phyloP scores from a whole-genome alignment of 805 yeast species.

The Isabelozyma gotoi region DNA sequence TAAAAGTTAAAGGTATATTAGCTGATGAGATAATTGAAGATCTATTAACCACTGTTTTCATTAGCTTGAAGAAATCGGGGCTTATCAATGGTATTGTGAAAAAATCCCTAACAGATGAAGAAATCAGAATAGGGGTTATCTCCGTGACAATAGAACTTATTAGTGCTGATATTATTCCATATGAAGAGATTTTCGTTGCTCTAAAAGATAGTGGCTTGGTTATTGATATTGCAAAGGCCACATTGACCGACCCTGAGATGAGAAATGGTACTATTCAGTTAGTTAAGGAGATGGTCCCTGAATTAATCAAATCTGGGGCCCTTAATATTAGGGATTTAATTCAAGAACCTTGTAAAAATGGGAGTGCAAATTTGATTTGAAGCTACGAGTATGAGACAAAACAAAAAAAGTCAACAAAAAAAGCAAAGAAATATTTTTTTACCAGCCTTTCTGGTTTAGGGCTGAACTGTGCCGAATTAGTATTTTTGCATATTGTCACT shows the following conservation, averaged over 20 bases:
- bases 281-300: constrained; percentile 17
- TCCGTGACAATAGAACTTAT: constrained; percentile 23
- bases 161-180: constrained; percentile 30
- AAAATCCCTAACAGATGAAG: constrained; percentile 27
- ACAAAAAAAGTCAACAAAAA: no score
- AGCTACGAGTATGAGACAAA: no score
- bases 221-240: constrained; percentile 21
- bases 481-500: no score
- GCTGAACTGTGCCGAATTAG: no score
- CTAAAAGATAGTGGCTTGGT: constrained; percentile 30
- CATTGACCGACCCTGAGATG: constrained; percentile 27
- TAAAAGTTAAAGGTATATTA: background rate
- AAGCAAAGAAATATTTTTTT: no score
- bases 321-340: background rate
- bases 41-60: constrained; percentile 20
- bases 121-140: constrained; percentile 22
- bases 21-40: constrained; percentile 15
- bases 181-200: constrained; percentile 28
- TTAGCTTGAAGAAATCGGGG: constrained; percentile 27
- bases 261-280: constrained; percentile 25
- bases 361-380: no score
- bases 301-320: background rate
- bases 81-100: constrained; percentile 24
- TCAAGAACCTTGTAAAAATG: background rate
- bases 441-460: no score